Evolutionary conservation across 2,329 filamentous ascomycete species (phyloP).

Genomic region (Phialocephala sp.): DNA sequence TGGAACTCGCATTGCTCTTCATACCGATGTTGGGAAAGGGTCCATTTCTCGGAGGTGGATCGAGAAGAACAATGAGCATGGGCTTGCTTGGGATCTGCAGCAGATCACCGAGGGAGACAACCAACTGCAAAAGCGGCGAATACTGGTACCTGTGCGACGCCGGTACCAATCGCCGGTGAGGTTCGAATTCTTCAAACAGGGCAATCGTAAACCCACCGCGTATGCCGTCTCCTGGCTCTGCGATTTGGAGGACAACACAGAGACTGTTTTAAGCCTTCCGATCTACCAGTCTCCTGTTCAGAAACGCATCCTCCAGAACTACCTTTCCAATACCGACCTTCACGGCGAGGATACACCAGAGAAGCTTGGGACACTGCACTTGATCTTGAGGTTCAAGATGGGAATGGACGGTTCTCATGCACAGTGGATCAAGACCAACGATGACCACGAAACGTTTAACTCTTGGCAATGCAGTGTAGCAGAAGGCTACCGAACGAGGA

Average conservation of each 20-base stretch:
- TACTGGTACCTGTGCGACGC: slow-evolving; percentile 27
- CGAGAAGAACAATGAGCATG: slow-evolving; percentile 15
- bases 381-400: slow-evolving; percentile 31
- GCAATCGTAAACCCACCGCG: slow-evolving; percentile 24
- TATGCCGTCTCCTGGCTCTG: slow-evolving; percentile 31
- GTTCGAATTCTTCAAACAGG: slow-evolving; percentile 30
- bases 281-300: slow-evolving; percentile 29
- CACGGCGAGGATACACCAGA: slow-evolving; percentile 22
- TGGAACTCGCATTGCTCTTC: slow-evolving; percentile 25
- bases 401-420: slow-evolving; percentile 30
- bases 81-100: slow-evolving; percentile 24
- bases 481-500: slow-evolving; percentile 29
- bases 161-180: slow-evolving; percentile 29
- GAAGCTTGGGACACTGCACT: slow-evolving; percentile 22
- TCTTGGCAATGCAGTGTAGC: slow-evolving; percentile 29
- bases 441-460: slow-evolving; percentile 30
- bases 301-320: slow-evolving; percentile 30
- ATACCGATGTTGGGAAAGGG: slow-evolving; percentile 31
- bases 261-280: slow-evolving; percentile 23
- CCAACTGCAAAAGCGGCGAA: slow-evolving; percentile 25
- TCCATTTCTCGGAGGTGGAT: slow-evolving; percentile 26
- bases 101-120: slow-evolving; percentile 22
- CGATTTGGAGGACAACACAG: slow-evolving; percentile 29
- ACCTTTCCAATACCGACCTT: slow-evolving; percentile 24
- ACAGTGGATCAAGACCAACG: slow-evolving; percentile 31